Evolutionary conservation across 2,329 filamentous ascomycete species (phyloP).

Genomic region (Sporothrix inflata): DNA sequence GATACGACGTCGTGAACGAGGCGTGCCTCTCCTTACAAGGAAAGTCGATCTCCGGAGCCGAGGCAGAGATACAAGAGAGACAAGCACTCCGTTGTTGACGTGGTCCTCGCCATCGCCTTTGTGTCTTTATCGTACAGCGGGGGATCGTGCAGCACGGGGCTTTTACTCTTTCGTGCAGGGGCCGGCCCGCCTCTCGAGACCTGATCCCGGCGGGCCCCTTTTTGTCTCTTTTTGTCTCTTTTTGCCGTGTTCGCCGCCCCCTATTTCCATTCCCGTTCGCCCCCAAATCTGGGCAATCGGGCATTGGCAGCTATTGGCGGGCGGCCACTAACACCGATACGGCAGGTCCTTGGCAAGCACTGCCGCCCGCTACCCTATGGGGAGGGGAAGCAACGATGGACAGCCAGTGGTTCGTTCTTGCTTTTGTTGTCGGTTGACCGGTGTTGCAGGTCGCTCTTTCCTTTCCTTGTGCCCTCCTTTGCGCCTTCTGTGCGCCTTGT

Average conservation of each 20-base stretch:
- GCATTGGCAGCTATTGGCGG: background rate
- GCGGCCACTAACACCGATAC: constrained; percentile 12
- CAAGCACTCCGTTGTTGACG: too few species aligned
- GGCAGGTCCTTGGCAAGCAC: constrained; percentile 17
- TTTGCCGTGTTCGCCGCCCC: background rate
- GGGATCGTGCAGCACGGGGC: background rate
- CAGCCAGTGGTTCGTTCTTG: background rate
- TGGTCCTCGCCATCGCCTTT: too few species aligned
- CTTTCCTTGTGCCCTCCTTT: background rate
- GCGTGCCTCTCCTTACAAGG: background rate
- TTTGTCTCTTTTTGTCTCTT: too few species aligned
- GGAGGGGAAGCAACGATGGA: background rate
- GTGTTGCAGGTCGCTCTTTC: background rate
- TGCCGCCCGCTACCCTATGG: background rate
- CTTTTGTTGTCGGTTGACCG: background rate
- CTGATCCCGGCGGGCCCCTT: background rate
- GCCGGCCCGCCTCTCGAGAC: background rate
- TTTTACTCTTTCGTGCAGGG: background rate
- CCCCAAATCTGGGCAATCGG: constrained; percentile 12
- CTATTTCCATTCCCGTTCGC: background rate
- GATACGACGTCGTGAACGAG: background rate
- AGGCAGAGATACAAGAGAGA: too few species aligned
- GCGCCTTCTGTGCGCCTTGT: background rate
- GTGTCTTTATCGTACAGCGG: background rate
- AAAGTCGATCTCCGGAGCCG: background rate